Evolutionary conservation across 495 filamentous ascomycete species (phyloP), one percentile per base, ranked within the genome.

Genomic region (Aspergillus indologenus): DNA sequence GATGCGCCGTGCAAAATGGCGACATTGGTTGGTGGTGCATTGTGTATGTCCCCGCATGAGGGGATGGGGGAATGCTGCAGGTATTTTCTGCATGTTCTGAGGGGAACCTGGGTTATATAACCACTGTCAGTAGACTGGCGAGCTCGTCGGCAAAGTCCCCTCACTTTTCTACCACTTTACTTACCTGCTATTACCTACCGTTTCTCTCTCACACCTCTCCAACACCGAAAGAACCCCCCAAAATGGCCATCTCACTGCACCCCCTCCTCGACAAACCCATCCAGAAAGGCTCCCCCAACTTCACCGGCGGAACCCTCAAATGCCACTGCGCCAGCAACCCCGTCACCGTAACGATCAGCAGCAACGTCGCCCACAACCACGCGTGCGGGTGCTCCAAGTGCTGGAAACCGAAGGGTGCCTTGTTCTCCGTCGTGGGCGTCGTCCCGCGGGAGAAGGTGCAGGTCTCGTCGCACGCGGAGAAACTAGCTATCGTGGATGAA

Each of bases 311-410:
- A 34, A 78, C 65, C 15, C 78, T 85, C 17, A 67, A 68, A 65
- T 87, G 84, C 75, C 75, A 76, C 55, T 85, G 83, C 71, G 29
- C 73, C 44, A 65, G 61, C 18, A 52, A 80, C 66, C 74, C 75
- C 22, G 81, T 86, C 44, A 73, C 78, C 48, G 71, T 86, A 18
- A 75, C 77, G 2, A 71, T 87, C 19, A 64, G 60, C 43, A 69
- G 73, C 65, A 79, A 84, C 65, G 75, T 85, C 46, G 74, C 74
- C n/a, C 81, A 84, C 73, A 86, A 87, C 75, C 83, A 87, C 68
- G 81, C 81, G 47, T 86, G 83, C 69, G 84, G 83, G 31, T 85
- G 84, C 73, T 85, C 83, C 60, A 83, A 85, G 65, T 86, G 83
- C 76, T 85, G 83, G 83, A 85, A 85, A 65, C 83, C 83, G 5